phyloP scores from a whole-genome alignment of 805 yeast genomes.

The Saccharomycopsis sp. region DNA sequence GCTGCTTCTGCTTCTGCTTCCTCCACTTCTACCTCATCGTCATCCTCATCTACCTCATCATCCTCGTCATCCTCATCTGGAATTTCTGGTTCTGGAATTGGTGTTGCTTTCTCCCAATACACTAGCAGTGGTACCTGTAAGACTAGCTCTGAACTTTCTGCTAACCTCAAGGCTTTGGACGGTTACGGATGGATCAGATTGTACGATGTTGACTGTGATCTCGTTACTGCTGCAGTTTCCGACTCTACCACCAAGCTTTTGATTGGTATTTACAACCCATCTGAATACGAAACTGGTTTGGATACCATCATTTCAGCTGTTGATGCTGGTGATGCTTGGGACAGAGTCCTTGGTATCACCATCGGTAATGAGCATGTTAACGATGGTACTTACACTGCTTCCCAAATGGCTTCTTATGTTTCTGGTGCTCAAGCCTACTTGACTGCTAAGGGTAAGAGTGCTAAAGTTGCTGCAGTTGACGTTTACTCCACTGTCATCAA shows the following conservation, averaged over 20 bases:
- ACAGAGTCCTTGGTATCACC: slow-evolving; percentile 64
- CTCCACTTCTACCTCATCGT: slow-evolving; percentile 30
- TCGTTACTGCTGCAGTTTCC: slow-evolving; percentile 64
- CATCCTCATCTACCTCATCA: slow-evolving; percentile 29
- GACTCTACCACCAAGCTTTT: slow-evolving; percentile 60
- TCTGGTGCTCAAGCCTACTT: slow-evolving; percentile 56
- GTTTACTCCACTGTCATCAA: slow-evolving; percentile 88
- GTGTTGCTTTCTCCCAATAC: slow-evolving; percentile 77
- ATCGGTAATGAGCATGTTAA: slow-evolving; percentile 97
- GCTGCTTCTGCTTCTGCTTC: slow-evolving; percentile 23
- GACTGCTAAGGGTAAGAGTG: slow-evolving; percentile 76
- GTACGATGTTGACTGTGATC: slow-evolving; percentile 82
- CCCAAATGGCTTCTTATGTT: slow-evolving; percentile 44
- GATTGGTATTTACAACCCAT: slow-evolving; percentile 63
- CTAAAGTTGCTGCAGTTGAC: slow-evolving; percentile 79
- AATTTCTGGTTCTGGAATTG: slow-evolving; percentile 33
- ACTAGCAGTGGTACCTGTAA: slow-evolving; percentile 61
- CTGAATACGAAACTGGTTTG: slow-evolving; percentile 48
- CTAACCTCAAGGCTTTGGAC: slow-evolving; percentile 49
- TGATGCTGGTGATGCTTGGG: slow-evolving; percentile 60
- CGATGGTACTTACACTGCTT: slow-evolving; percentile 64
- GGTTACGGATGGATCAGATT: slow-evolving; percentile 60
- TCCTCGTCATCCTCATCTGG: slow-evolving; percentile 26
- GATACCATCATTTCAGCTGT: slow-evolving; percentile 53
- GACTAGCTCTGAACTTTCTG: slow-evolving; percentile 46